A percentile compares a stretch with the other conserved stretches of the same genome.
Conservation (phyloP, 2,329 filamentous ascomycete species). For the Trichoderma harzianum region DNA sequence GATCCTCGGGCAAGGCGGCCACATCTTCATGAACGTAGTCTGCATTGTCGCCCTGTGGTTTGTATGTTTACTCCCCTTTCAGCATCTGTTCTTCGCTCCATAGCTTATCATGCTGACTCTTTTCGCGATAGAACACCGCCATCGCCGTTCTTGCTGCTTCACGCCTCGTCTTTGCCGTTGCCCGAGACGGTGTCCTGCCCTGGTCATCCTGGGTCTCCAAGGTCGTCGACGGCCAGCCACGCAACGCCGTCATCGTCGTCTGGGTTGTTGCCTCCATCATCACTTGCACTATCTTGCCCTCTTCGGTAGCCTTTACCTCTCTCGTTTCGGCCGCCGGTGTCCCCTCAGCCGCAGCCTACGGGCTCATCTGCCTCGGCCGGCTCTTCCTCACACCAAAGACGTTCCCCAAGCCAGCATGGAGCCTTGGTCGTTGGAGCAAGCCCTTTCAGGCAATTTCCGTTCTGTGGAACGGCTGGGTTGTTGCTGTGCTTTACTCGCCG, state of each 20-base stretch:
- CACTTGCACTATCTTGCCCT: slow-evolving; percentile 58
- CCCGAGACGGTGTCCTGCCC: slow-evolving; percentile 58
- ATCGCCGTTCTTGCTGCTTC: slow-evolving; percentile 58
- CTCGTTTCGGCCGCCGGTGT: slow-evolving; percentile 52
- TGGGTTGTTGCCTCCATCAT: slow-evolving; percentile 52
- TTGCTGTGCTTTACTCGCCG: slow-evolving; percentile 45
- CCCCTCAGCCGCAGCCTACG: slow-evolving; percentile 50
- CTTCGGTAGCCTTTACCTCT: slow-evolving; percentile 50
- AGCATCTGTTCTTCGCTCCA: background rate
- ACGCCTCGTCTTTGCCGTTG: slow-evolving; percentile 60
- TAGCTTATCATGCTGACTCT: too few species aligned
- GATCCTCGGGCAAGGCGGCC: slow-evolving; percentile 52
- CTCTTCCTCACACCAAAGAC: slow-evolving; percentile 45
- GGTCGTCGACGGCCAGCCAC: slow-evolving; percentile 54
- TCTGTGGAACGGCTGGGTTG: slow-evolving; percentile 49
- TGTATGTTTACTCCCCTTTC: slow-evolving; percentile 33
- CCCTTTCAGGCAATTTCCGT: slow-evolving; percentile 46
- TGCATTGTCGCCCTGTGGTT: slow-evolving; percentile 50
- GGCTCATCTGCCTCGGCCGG: slow-evolving; percentile 47
- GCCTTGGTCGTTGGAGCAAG: slow-evolving; percentile 41
- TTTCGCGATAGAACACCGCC: slow-evolving; percentile 47
- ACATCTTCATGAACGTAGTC: slow-evolving; percentile 60
- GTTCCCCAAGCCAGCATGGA: slow-evolving; percentile 47
- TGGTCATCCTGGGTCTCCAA: slow-evolving; percentile 56
- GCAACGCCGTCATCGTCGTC: slow-evolving; percentile 58